Conservation (phyloP, 106 monocot genomes). For the Dactylorhiza incarnata region DNA sequence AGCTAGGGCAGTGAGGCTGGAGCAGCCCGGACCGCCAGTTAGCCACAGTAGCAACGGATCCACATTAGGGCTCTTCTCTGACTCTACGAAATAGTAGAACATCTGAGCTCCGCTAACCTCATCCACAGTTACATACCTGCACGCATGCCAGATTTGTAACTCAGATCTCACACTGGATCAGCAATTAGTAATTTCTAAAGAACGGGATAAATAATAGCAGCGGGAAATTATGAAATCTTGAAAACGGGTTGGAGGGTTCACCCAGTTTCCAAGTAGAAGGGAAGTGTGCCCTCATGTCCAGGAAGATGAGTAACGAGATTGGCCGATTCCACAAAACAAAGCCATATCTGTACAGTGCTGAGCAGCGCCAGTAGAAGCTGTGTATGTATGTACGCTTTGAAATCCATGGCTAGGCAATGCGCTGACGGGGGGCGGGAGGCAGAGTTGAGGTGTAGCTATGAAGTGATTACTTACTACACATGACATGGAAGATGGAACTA, state of each 20-base stretch:
- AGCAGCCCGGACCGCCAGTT: conserved; percentile 15
- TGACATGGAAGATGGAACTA: no score
- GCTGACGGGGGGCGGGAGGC: no score
- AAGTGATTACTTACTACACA: no score
- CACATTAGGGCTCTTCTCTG: conserved; percentile 5
- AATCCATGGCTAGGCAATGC: no score
- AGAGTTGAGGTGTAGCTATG: no score
- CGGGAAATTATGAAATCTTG: no score
- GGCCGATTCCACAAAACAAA: not conserved
- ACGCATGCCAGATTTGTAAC: not conserved
- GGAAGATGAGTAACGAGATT: conserved; percentile 19
- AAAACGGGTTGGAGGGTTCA: not conserved
- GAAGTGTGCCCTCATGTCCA: conserved; percentile 11
- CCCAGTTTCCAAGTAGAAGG: conserved; percentile 19
- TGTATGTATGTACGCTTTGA: no score
- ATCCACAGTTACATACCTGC: conserved; percentile 4
- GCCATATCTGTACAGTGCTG: not conserved
- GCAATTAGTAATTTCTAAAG: not conserved
- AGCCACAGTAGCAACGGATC: conserved; percentile 16
- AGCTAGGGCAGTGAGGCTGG: not conserved
- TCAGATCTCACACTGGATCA: no score
- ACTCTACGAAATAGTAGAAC: conserved; percentile 11
- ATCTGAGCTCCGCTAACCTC: conserved; percentile 6
- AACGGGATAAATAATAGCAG: no score
- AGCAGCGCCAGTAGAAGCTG: not conserved